Evolutionary conservation across 257 asterid genomes (phyloP), one percentile per base, ranked within the genome.

Genomic region (Plectranthus barbatus): DNA sequence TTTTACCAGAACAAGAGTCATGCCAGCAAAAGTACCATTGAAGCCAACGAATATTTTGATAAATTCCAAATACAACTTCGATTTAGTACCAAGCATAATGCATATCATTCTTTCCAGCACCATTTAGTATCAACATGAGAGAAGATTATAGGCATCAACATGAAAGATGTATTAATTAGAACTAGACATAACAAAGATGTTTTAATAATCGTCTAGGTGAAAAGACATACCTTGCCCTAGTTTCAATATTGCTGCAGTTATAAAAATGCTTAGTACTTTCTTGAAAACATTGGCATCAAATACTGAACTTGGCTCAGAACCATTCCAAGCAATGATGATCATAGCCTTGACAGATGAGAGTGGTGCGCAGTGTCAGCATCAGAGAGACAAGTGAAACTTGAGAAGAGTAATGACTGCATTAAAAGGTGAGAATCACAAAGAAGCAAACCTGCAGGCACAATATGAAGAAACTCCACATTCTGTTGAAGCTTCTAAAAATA

Each of bases 381-480:
- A 77, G 52, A 46, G 51, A 44, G 59, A 13, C n/a, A 71, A 56
- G 59, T 58, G 17, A 61, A 60, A 21, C 31, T 4, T 19, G 62
- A 36, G 41, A 21, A 47, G 31, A 60, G 62, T 6, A 31, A 64
- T 23, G 55, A 61, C 40, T 31, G 68, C 64, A 51, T 39, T 59
- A 39, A 39, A 45, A 59, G 36, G 31, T 13, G 55, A 57, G 29
- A 56, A 55, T 49, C 23, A 20, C 37, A 65, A 73, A 69, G 62
- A 56, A 33, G 59, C 65, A 44, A 49, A 93, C 99, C 99, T 93
- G 99, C 80, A 93, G 74, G 81, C 94, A 83, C 86, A 93, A 78
- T 72, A 93, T 93, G 83, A 87, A 90, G 88, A 93, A 93, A 74
- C 94, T 85, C 99, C 99, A 93, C 97, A 93, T 89, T 79, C 99